Percentiles rank a stretch among this genome's conserved stretches.
Evolutionary conservation across 2,329 filamentous ascomycete species (phyloP).

Genomic region (Claviceps africana): DNA sequence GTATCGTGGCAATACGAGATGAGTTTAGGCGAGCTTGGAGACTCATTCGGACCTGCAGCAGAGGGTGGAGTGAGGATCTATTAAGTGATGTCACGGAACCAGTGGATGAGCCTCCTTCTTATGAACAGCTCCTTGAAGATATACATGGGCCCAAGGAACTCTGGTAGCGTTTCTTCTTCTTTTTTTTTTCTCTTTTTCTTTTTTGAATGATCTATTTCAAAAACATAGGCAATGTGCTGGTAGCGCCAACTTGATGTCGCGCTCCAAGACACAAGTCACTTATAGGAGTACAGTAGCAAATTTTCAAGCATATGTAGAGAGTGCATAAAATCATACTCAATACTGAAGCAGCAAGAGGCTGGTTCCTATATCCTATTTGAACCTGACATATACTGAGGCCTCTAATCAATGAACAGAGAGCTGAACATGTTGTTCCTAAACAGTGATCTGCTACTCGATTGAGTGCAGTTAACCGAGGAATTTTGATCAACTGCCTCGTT

Average conservation of each 20-base stretch:
- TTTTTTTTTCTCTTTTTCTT: no score
- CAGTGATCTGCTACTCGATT: not conserved
- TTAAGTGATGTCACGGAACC: conserved; percentile 33
- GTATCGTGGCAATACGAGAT: conserved; percentile 68
- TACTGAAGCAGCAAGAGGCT: not conserved
- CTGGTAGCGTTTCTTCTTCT: not conserved
- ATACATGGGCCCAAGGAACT: conserved; percentile 17
- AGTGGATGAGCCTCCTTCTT: conserved; percentile 11
- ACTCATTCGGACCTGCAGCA: conserved; percentile 45
- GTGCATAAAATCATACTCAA: not conserved
- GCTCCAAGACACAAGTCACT: not conserved
- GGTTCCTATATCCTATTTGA: not conserved
- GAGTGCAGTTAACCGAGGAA: not conserved
- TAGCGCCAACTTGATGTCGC: not conserved
- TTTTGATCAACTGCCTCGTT: not conserved
- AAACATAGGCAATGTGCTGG: not conserved
- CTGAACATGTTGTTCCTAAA: not conserved
- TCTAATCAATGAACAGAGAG: not conserved
- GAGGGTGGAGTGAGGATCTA: conserved; percentile 31
- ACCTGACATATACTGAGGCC: not conserved
- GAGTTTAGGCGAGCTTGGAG: conserved; percentile 72
- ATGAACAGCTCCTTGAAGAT: conserved; percentile 17
- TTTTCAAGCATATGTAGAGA: not conserved
- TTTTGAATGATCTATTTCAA: not conserved
- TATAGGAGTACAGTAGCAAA: not conserved